Evolutionary conservation across 2,329 filamentous ascomycete species (phyloP).

Genomic region (Fusarium sp.): DNA sequence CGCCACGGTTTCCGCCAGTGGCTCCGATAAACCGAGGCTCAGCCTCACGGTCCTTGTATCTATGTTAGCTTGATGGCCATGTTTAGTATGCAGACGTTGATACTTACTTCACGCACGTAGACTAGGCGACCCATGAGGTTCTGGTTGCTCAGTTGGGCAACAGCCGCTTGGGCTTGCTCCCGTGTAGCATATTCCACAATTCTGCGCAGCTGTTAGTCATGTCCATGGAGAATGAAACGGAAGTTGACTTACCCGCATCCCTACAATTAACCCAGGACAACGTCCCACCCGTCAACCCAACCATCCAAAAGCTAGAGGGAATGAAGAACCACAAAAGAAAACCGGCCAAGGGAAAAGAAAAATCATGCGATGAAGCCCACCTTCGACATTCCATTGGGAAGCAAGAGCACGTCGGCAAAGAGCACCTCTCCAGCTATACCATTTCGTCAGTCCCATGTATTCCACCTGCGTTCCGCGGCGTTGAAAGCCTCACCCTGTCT

Average conservation of each 20-base stretch:
- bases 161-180: constrained; percentile 98
- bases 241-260: constrained; percentile 91
- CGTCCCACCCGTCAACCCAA: constrained; percentile 99
- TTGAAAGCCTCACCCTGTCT: constrained; percentile 82
- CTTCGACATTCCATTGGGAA: constrained; percentile 99
- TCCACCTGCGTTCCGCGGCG: constrained; percentile 44
- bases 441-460: constrained; percentile 54
- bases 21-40: constrained; percentile 94
- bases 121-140: constrained; percentile 98
- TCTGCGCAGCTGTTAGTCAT: constrained; percentile 63
- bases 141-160: constrained; percentile 98
- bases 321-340: constrained; percentile 76
- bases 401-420: constrained; percentile 98
- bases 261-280: constrained; percentile 91
- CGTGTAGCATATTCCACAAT: constrained; percentile 99
- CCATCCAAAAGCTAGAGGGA: constrained; percentile 79
- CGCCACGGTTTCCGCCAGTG: constrained; percentile 70
- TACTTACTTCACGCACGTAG: constrained; percentile 92
- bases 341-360: constrained; percentile 76
- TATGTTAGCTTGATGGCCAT: neutral
- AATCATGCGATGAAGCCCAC: constrained; percentile 94
- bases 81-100: too few relatives aligned
- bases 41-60: constrained; percentile 87
- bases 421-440: constrained; percentile 93
- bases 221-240: neutral